phyloP scores from a whole-genome alignment of 2,329 filamentous ascomycete species.

The Orbilia brochopaga region DNA sequence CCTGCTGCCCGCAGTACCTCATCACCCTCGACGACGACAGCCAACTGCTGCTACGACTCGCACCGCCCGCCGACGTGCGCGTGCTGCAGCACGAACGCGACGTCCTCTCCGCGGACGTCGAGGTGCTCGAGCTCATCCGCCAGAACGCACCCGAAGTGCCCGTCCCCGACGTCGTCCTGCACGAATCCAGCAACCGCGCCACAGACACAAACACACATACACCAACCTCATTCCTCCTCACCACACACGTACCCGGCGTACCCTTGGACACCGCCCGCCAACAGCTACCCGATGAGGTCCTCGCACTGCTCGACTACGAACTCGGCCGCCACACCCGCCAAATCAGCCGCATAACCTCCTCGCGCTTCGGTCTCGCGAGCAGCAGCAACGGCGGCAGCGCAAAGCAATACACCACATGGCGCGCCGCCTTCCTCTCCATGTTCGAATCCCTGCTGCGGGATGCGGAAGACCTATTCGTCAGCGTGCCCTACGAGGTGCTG shows the following conservation, averaged over 20 bases:
- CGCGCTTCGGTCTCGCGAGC: slow-evolving; percentile 32
- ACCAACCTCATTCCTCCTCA: slow-evolving; percentile 51
- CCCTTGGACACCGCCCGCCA: slow-evolving; percentile 47
- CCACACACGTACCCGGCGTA: slow-evolving; percentile 52
- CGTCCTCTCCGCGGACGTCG: slow-evolving; percentile 51
- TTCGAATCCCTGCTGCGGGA: slow-evolving; percentile 67
- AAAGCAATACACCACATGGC: slow-evolving; percentile 62
- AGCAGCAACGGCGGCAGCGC: slow-evolving; percentile 36
- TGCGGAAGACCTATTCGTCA: slow-evolving; percentile 67
- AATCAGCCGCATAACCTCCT: slow-evolving; percentile 37
- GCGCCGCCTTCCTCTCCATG: slow-evolving; percentile 65
- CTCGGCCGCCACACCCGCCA: slow-evolving; percentile 56
- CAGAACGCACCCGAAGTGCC: slow-evolving; percentile 33
- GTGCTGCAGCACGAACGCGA: slow-evolving; percentile 53
- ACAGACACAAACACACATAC: background rate
- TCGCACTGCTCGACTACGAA: slow-evolving; percentile 49
- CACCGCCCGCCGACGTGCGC: slow-evolving; percentile 49
- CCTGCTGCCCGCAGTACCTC: slow-evolving; percentile 40
- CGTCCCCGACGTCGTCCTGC: slow-evolving; percentile 50
- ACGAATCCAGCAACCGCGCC: slow-evolving; percentile 48
- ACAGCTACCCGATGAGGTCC: slow-evolving; percentile 39
- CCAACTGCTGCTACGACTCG: slow-evolving; percentile 27
- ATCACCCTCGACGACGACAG: slow-evolving; percentile 42
- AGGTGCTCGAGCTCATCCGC: slow-evolving; percentile 49
- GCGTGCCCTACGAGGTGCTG: slow-evolving; percentile 66